Evolutionary conservation across 306 rosid genomes (phyloP), one percentile per base, ranked within the genome.

Genomic region (Canavalia gladiata): DNA sequence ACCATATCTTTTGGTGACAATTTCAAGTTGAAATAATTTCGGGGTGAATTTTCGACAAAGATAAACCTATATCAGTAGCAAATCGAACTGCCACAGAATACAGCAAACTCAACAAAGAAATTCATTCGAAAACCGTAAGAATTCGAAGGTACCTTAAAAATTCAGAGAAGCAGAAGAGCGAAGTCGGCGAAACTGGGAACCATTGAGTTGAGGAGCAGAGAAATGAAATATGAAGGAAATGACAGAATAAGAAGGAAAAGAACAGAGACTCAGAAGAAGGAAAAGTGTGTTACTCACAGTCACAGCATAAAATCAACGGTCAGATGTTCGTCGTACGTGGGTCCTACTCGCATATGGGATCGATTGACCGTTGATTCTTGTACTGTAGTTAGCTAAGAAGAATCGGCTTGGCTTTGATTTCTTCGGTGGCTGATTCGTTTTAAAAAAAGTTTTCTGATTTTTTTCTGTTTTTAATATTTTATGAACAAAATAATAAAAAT

Each of bases 301-400:
- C 4, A 52, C 55, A 6, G 56, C 10, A 3, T 45, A 2, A 68
- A 67, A 74, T 84, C 3, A 74, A 84, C 81, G 87, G 81, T 31
- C 0, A 25, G 60, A 79, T 47, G 12, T 2, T 47, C 2, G 33
- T 55, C 0, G 58, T 28, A 6, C 3, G 7, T 60, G 79, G 72
- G 80, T 42, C 75, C 70, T 45, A 60, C 25, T 18, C 0, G 13
- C 1, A 10, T 9, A 4, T 30, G 35, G 30, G 13, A 39, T n/a
- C 1, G 1, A 74, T 59, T 11, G 1, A 2, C 55, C 84, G 87
- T 79, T 59, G 69, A 68, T 46, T 3, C 68, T 13, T 34, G 74
- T 1, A 9, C 1, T 50, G 73, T 49, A 46, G 57, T 29, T 54
- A 3, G 65, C 6, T 4, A 8, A 6, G 75, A 30, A 29, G 67